Base-by-base conservation (phyloP, 305 asterid species). In the Coffea humblotiana region DNA sequence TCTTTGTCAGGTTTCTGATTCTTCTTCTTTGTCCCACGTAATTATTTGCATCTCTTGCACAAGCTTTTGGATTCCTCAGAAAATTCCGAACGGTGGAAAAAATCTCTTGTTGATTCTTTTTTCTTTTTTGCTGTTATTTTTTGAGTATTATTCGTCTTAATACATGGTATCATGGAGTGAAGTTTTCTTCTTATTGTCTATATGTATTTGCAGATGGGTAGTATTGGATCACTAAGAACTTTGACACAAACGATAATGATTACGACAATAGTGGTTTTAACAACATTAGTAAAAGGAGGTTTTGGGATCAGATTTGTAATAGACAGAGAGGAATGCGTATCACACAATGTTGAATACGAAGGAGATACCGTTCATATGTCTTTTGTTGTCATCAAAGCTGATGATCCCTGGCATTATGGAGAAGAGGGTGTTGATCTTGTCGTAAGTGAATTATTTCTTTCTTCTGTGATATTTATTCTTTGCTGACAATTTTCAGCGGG, bases 361-460 rank as follows among this genome's bases (percentile, higher is more conserved):
- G 98, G 98, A 18, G 87, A 94, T 71, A 92, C 94, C 0, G 93
- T 94, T 75, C 97, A 93, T 89, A 86, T 90, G 78, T 93, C 98
- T 2, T 94, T 93, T 80, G 98, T 94, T 83, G 98, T 94, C 80
- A 92, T 94, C 71, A 94, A 94, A 86, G 85, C 97, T 8, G 98
- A 93, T 75, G 85, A 91, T 12, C 82, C 96, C 51, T 94, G 98
- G 98, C 92, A 89, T 84, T 90, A 88, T 89, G 90, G 76, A 70
- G 93, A 90, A 56, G 94, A 93, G 43, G 98, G 97, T 52, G 95
- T 93, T 67, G 97, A 94, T 89, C 97, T 94, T 88, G 96, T 94
- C 97, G 98, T 94, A 94, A 84, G 56, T 12, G 43, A 79, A 58
- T 76, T 37, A 19, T 52, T 74, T 68, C 61, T n/a, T n/a, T n/a